Evolutionary conservation across 129 eudicot genomes (phyloP).

Genomic region (Apium graveolens): DNA sequence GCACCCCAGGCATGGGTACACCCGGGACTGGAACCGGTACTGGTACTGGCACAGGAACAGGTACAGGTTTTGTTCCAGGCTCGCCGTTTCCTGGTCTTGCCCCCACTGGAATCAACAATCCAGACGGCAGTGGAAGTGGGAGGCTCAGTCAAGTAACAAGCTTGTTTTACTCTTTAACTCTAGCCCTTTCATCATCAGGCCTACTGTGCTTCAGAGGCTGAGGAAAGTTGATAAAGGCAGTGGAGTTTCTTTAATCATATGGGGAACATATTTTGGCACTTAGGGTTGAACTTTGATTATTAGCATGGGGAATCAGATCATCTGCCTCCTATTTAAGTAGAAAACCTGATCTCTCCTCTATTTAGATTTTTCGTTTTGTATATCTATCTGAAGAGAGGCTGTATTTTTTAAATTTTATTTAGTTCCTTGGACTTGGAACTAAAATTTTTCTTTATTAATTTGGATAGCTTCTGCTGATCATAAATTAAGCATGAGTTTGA

Average conservation of each 20-base stretch:
- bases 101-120: conserved; percentile 35
- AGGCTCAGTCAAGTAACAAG: conserved; percentile 14
- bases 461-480: background rate
- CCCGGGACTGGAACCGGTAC: conserved; percentile 6
- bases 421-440: conserved; percentile 10
- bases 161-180: conserved; percentile 14
- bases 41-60: background rate
- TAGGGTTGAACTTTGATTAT: conserved; percentile 5
- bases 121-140: conserved; percentile 30
- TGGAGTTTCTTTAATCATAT: conserved; percentile 7
- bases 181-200: conserved; percentile 37
- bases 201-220: conserved; percentile 32
- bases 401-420: conserved; percentile 19
- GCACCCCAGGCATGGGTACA: conserved; percentile 4
- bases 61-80: background rate
- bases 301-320: conserved; percentile 18
- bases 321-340: conserved; percentile 26
- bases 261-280: conserved; percentile 27
- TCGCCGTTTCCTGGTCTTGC: conserved; percentile 28
- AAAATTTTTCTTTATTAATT: background rate
- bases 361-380: conserved; percentile 28
- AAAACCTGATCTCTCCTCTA: conserved; percentile 27
- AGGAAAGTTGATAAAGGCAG: conserved; percentile 4
- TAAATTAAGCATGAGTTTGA: background rate
- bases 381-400: conserved; percentile 33